phyloP scores from a whole-genome alignment of 495 filamentous ascomycete genomes.

The Xylaria flabelliformis region DNA sequence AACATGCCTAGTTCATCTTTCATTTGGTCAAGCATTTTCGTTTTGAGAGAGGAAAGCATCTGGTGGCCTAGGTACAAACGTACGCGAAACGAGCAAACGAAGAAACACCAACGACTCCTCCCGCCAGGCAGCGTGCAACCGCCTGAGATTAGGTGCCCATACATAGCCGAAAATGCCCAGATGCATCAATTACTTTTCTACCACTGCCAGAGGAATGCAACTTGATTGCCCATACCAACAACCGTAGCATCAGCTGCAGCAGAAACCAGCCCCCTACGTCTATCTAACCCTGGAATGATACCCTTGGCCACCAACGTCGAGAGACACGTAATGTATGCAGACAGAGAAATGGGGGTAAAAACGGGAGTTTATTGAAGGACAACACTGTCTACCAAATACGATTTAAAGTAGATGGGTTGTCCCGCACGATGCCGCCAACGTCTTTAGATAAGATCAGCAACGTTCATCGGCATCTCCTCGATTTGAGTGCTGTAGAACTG shows the following conservation, averaged over 20 bases:
- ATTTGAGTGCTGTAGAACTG: constrained; percentile 82
- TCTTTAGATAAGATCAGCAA: constrained; percentile 68
- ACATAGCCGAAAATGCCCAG: constrained; percentile 40
- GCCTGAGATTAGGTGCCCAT: constrained; percentile 42
- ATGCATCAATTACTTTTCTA: constrained; percentile 41
- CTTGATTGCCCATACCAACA: constrained; percentile 29
- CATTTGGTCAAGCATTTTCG: constrained; percentile 34
- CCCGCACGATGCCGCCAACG: too few relatives aligned
- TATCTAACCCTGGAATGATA: constrained; percentile 31
- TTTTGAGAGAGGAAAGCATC: constrained; percentile 37
- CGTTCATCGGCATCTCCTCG: constrained; percentile 89
- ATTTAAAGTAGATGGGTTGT: too few relatives aligned
- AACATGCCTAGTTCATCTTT: background rate
- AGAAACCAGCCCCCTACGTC: constrained; percentile 32
- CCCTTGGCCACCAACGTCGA: constrained; percentile 31
- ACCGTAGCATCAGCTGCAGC: constrained; percentile 31
- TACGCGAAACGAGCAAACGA: constrained; percentile 35
- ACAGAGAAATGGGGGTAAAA: constrained; percentile 22
- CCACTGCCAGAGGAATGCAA: constrained; percentile 31
- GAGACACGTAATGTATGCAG: constrained; percentile 29
- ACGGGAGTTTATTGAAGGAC: background rate
- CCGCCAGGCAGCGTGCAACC: constrained; percentile 36
- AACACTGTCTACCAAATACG: too few relatives aligned
- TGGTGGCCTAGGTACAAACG: constrained; percentile 41
- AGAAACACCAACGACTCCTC: constrained; percentile 37